phyloP scores from a whole-genome alignment of 805 yeast species.

The Lachancea fermentati region DNA sequence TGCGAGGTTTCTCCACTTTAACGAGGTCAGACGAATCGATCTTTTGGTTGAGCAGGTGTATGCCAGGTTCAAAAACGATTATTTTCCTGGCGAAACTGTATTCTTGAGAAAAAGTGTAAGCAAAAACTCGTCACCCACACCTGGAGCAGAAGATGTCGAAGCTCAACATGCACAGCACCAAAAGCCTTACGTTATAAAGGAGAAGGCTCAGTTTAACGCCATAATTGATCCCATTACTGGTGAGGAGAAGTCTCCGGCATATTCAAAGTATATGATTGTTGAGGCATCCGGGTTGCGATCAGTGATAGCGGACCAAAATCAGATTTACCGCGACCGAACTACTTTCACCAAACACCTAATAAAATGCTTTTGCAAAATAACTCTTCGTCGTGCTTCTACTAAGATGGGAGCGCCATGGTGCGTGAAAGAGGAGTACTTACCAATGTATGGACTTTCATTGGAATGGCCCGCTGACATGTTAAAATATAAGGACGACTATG shows the following conservation, averaged over 20 bases:
- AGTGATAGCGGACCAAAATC: slow-evolving; percentile 64
- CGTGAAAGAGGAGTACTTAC: slow-evolving; percentile 60
- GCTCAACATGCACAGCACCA: slow-evolving; percentile 13
- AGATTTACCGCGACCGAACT: slow-evolving; percentile 76
- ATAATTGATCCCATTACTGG: slow-evolving; percentile 31
- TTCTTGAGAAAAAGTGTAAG: slow-evolving; percentile 40
- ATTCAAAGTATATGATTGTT: slow-evolving; percentile 66
- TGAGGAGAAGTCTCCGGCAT: slow-evolving; percentile 43
- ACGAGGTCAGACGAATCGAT: slow-evolving; percentile 75
- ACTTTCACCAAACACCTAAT: slow-evolving; percentile 86
- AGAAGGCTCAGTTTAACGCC: slow-evolving; percentile 74
- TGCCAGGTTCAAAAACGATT: slow-evolving; percentile 68
- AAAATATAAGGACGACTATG: slow-evolving; percentile 27
- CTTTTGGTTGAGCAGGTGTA: slow-evolving; percentile 84
- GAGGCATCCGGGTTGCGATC: slow-evolving; percentile 50
- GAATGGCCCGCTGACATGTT: slow-evolving; percentile 32
- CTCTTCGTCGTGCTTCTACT: slow-evolving; percentile 60
- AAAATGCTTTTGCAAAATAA: slow-evolving; percentile 78
- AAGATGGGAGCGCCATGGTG: slow-evolving; percentile 96
- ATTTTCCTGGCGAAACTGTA: slow-evolving; percentile 86
- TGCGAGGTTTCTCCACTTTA: slow-evolving; percentile 77
- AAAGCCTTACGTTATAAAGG: slow-evolving; percentile 56
- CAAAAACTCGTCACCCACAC: slow-evolving; percentile 19
- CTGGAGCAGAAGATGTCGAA: slow-evolving; percentile 2
- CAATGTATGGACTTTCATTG: slow-evolving; percentile 30